Conservation (phyloP, 2,329 filamentous ascomycete species). For the Microsporum ferrugineum region DNA sequence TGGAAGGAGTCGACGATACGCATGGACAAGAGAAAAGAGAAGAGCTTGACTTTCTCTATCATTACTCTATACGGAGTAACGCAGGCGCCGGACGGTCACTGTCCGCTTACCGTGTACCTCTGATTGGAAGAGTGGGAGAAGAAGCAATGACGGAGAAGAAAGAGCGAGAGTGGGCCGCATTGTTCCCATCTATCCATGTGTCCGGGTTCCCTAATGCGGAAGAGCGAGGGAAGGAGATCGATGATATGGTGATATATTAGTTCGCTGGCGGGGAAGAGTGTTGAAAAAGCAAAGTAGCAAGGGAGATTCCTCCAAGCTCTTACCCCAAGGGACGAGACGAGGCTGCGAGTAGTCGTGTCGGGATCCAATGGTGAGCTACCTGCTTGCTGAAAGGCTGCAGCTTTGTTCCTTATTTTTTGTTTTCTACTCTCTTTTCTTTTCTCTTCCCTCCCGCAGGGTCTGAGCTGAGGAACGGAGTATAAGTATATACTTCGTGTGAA, state of each 20-base stretch:
- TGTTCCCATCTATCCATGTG: background rate
- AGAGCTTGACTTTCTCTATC: no score
- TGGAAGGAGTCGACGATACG: background rate
- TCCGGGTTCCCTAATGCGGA: background rate
- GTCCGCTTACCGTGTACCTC: background rate
- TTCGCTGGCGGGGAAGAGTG: background rate
- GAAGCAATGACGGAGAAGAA: background rate
- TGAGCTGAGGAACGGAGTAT: background rate
- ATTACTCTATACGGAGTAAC: background rate
- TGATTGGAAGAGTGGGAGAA: background rate
- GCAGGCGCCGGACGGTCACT: background rate
- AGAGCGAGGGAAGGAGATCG: background rate
- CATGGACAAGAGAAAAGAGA: background rate
- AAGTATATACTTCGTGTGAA: background rate
- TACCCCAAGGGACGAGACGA: background rate
- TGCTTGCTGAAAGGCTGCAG: background rate
- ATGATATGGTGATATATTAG: background rate
- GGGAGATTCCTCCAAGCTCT: no score
- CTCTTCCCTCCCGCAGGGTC: background rate
- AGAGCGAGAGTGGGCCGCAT: background rate
- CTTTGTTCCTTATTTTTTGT: background rate
- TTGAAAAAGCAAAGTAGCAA: no score
- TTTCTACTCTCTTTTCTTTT: background rate
- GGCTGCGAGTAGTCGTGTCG: background rate
- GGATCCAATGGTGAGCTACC: background rate